A percentile compares a stretch with the other conserved stretches of the same genome.
These are phyloP conservation scores for Saturnispora sanitii DNA, from an alignment of 805 yeast species.

Conservation along the genomic window DNA sequence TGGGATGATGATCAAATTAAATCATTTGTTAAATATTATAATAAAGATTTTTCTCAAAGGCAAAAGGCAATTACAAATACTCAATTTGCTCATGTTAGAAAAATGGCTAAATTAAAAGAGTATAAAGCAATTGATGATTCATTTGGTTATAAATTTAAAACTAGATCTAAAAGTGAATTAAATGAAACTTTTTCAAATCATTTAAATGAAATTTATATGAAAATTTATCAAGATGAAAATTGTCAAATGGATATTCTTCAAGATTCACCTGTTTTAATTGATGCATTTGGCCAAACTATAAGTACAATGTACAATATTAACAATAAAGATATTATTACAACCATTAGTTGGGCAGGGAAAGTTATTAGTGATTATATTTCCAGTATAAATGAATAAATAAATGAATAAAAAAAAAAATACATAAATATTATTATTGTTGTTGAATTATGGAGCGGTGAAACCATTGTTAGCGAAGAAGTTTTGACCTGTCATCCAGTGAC, in stretches of 20 bases:
- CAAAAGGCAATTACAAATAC: neutral
- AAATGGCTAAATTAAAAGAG: conserved; percentile 2
- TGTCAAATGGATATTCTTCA: conserved; percentile 1
- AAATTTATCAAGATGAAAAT: neutral
- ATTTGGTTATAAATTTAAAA: neutral
- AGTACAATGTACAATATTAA: conserved; percentile 6
- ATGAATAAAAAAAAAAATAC: too few species aligned
- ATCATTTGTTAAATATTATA: conserved; percentile 40
- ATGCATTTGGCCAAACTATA: conserved; percentile 2
- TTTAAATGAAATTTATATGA: neutral
- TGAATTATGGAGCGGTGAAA: conserved; percentile 43
- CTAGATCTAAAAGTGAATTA: neutral
- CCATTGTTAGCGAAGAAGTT: conserved; percentile 58
- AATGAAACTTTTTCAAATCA: conserved; percentile 1
- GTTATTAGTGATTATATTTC: neutral
- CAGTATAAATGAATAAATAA: too few species aligned
- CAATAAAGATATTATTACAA: too few species aligned
- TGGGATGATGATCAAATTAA: conserved; percentile 42
- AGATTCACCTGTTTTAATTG: conserved; percentile 2
- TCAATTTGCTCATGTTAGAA: neutral
- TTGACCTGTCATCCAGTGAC: conserved; percentile 65
- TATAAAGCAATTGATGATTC: conserved; percentile 1
- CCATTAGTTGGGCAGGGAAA: conserved; percentile 3
- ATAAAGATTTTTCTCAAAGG: neutral
- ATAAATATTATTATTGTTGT: too few species aligned